Evolutionary conservation across 345 rosid genomes (phyloP).

Genomic region (Sisymbrium irio): DNA sequence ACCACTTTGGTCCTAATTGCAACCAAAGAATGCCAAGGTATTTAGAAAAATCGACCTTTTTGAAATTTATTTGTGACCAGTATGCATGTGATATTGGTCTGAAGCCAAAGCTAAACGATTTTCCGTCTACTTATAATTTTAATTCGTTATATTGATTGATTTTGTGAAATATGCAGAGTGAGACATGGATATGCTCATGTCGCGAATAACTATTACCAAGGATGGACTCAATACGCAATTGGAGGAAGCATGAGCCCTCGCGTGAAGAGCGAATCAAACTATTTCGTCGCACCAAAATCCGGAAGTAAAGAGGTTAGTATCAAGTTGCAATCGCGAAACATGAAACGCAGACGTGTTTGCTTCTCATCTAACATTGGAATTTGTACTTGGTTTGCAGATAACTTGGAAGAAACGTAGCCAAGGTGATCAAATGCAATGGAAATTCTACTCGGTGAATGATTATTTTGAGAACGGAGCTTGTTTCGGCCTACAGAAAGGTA

Average conservation of each 20-base stretch:
- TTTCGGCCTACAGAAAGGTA: constrained; percentile 43
- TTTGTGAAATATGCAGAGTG: constrained; percentile 43
- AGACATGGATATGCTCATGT: constrained; percentile 75
- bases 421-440: constrained; percentile 43
- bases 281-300: constrained; percentile 54
- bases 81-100: too few relatives aligned
- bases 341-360: not conserved
- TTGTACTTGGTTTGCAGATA: constrained; percentile 29
- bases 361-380: not conserved
- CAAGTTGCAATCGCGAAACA: not conserved
- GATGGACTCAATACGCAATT: constrained; percentile 80
- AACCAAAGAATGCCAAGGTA: constrained; percentile 86
- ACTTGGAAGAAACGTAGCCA: constrained; percentile 50
- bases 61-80: too few relatives aligned
- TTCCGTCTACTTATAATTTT: not conserved
- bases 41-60: not conserved
- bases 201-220: constrained; percentile 69
- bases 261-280: constrained; percentile 73
- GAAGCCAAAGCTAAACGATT: too few relatives aligned
- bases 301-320: constrained; percentile 48
- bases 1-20: constrained; percentile 83
- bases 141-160: not conserved
- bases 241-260: constrained; percentile 83
- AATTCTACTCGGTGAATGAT: constrained; percentile 56
- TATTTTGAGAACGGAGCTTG: constrained; percentile 60